Evolutionary conservation across 2,329 filamentous ascomycete genomes (phyloP).

Genomic region (Colletotrichum echinochloae): DNA sequence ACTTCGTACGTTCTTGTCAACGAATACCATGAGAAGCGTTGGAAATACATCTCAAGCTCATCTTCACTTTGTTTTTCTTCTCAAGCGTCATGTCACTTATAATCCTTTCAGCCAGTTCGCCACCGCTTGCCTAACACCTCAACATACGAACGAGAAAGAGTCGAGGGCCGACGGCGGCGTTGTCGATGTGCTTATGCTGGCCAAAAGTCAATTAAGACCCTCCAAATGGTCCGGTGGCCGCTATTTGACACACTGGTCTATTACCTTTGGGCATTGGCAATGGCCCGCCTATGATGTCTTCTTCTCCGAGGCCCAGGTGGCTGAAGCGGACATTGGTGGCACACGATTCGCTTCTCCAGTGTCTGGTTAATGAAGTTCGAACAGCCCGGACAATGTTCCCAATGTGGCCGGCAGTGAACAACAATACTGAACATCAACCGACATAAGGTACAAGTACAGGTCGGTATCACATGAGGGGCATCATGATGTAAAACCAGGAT

Average conservation of each 20-base stretch:
- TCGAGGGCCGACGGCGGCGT: not conserved
- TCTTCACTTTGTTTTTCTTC: not conserved
- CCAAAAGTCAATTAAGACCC: accelerated
- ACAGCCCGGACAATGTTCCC: not conserved
- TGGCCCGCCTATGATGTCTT: not conserved
- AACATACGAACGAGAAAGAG: too few species aligned
- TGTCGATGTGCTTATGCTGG: not conserved
- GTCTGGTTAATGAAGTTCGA: not conserved
- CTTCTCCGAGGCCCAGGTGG: too few species aligned
- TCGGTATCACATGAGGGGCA: not conserved
- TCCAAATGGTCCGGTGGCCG: not conserved
- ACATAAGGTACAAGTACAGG: not conserved
- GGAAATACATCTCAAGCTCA: not conserved
- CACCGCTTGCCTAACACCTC: too few species aligned
- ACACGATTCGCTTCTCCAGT: not conserved
- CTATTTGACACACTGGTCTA: too few species aligned
- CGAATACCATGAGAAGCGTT: not conserved
- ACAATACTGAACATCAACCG: not conserved
- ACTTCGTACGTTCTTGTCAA: not conserved
- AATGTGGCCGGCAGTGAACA: not conserved
- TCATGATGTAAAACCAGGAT: not conserved
- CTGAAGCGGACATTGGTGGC: too few species aligned
- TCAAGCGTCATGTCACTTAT: not conserved
- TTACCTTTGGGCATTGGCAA: not conserved
- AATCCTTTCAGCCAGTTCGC: not conserved